Base-by-base conservation (phyloP, 305 asterid genomes). In the Fraxinus latifolia region DNA sequence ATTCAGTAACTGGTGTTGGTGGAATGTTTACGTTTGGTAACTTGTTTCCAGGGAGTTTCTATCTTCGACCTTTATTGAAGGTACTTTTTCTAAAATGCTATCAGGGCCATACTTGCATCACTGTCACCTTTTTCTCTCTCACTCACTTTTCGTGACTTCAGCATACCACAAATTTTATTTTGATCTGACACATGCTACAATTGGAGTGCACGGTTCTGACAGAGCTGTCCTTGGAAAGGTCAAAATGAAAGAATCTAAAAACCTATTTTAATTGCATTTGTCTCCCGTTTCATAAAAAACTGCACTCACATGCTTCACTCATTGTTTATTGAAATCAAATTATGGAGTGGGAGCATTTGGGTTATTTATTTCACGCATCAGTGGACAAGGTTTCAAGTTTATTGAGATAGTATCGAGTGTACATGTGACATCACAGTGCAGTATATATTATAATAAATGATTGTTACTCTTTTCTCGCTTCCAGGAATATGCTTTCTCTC, bases 11-110 rank as follows among this genome's bases (percentile, higher is more conserved):
- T 78, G 96, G 95, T 79, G 90, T 84, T 81, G 97, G 98, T 73
- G 99, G 99, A 85, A 62, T 83, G 82, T 95, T 93, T 80, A 27
- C 86, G 32, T 95, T 94, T 82, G 96, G 87, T 77, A 90, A 90
- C 90, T 89, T 95, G 81, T 94, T 94, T 87, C 99, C 98, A 11
- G 98, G 99, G 86, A 95, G 97, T 87, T 95, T 94, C 89, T 95
- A 93, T 86, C 97, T 95, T 83, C 96, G 98, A 39, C 99, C 99
- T 84, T 84, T 95, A 89, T 84, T 95, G 79, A 95, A 95, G 99
- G 99, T 95, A 91, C 80, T 75, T 73, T 65, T 74, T 62, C 72
- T 79, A 25, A 67, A 53, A 73, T 76, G 58, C 73, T 76, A 15
- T 58, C 19, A 19, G 21, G 50, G 36, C 39, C 4, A 14, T 65